A percentile compares a stretch with the other conserved stretches of the same genome.
These are phyloP conservation scores for Colletotrichum musicola DNA, from an alignment of 2,329 filamentous ascomycete genomes.

Conservation along the genomic window DNA sequence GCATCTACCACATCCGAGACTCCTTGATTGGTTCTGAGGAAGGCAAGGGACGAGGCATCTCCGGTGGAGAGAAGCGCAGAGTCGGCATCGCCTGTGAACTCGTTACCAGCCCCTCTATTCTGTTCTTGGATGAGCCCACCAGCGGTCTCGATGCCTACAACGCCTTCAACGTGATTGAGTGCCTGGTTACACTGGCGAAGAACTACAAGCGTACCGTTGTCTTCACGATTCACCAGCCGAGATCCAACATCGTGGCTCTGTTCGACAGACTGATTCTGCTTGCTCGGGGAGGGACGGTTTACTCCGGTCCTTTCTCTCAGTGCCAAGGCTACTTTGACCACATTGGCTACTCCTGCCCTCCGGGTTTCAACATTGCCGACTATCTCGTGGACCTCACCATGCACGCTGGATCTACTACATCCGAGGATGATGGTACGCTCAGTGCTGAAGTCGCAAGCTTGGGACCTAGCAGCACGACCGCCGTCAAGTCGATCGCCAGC, in stretches of 20 bases:
- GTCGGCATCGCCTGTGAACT: constrained; percentile 98
- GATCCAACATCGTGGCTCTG: constrained; percentile 97
- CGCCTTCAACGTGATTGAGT: constrained; percentile 98
- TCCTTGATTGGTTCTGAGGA: constrained; percentile 97
- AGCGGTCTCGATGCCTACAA: constrained; percentile 97
- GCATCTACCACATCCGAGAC: constrained; percentile 93
- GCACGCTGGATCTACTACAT: constrained; percentile 80
- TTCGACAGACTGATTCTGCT: constrained; percentile 95
- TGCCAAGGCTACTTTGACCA: constrained; percentile 95
- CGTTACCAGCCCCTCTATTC: constrained; percentile 95
- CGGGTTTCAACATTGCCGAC: constrained; percentile 98
- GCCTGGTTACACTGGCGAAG: constrained; percentile 92
- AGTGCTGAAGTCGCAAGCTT: constrained; percentile 72
- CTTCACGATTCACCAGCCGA: constrained; percentile 97
- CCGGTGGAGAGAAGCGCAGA: constrained; percentile 94
- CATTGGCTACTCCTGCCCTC: constrained; percentile 91
- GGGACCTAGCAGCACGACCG: constrained; percentile 86
- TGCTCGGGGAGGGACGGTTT: constrained; percentile 90
- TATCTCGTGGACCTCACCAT: constrained; percentile 98
- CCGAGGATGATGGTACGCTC: constrained; percentile 69
- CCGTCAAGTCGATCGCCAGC: constrained; percentile 91
- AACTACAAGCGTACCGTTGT: constrained; percentile 97
- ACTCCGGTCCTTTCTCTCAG: constrained; percentile 88
- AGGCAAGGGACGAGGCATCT: constrained; percentile 92
- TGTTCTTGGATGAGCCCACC: constrained; percentile 97